These are phyloP conservation scores for Boletus reticulatus DNA, from an alignment of 768 basidiomycete genomes.

Conservation along the genomic window DNA sequence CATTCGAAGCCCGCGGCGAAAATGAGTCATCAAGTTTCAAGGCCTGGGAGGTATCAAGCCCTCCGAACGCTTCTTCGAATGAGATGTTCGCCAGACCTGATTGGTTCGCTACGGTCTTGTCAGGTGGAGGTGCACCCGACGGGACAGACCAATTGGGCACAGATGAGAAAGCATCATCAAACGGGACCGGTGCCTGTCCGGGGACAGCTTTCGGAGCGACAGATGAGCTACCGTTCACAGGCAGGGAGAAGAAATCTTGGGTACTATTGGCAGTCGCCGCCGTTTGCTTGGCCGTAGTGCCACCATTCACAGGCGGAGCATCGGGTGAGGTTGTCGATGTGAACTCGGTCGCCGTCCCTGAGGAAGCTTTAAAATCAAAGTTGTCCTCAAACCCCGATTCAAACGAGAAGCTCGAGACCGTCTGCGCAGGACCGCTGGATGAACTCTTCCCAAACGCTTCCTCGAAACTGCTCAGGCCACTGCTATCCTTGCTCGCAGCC, in stretches of 20 bases:
- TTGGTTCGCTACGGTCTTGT: constrained; percentile 12
- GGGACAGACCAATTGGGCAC: constrained; percentile 7
- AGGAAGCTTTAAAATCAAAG: constrained; percentile 57
- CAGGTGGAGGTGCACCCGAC: constrained; percentile 11
- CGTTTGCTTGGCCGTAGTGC: constrained; percentile 9
- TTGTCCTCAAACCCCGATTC: constrained; percentile 63
- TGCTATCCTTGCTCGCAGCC: constrained; percentile 14
- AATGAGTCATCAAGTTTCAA: constrained; percentile 42
- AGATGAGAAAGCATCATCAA: constrained; percentile 49
- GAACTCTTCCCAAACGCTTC: constrained; percentile 65
- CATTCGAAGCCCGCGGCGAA: constrained; percentile 34
- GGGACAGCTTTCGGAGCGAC: constrained; percentile 14
- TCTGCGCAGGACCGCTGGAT: constrained; percentile 33
- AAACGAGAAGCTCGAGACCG: constrained; percentile 51
- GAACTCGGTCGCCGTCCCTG: constrained; percentile 32
- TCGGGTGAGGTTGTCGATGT: constrained; percentile 26
- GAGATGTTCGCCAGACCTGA: constrained; percentile 27
- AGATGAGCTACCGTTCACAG: constrained; percentile 11
- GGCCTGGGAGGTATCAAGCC: constrained; percentile 36
- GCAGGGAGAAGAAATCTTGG: constrained; percentile 11
- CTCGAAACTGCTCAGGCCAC: constrained; percentile 61
- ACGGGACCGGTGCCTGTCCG: constrained; percentile 32
- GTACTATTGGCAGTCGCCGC: constrained; percentile 4
- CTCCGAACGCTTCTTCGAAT: constrained; percentile 60
- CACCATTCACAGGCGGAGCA: constrained; percentile 26